These are phyloP conservation scores for Populus pruinosa DNA, from an alignment of 345 rosid species.

Conservation along the genomic window DNA sequence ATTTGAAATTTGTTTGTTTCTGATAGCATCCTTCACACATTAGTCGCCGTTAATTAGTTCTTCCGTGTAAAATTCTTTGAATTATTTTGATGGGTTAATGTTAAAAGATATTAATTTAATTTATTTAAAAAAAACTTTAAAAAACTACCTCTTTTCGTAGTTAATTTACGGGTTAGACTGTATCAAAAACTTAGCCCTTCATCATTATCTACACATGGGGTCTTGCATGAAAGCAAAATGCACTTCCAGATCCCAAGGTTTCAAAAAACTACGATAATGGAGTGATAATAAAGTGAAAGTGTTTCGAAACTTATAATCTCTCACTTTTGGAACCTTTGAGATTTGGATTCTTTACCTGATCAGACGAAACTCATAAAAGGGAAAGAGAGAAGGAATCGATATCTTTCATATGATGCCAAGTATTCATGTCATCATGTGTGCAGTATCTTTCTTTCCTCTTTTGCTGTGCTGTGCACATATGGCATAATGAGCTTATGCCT, in stretches of 20 bases:
- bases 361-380: conserved; percentile 1
- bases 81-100: no score
- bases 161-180: no score
- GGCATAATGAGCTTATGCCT: neutral
- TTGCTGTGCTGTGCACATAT: neutral
- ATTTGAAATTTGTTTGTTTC: no score
- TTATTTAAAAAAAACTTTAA: no score
- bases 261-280: neutral
- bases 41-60: no score
- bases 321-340: conserved; percentile 12
- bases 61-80: no score
- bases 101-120: no score
- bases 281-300: neutral
- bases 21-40: no score
- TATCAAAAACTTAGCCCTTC: neutral
- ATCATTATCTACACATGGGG: neutral
- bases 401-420: conserved; percentile 14
- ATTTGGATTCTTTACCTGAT: conserved; percentile 15
- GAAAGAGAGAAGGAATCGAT: neutral
- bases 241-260: neutral
- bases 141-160: no score
- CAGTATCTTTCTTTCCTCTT: no score
- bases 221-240: conserved; percentile 10
- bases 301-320: conserved; percentile 6
- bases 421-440: neutral